Base-by-base conservation (phyloP, 805 yeast genomes). In the Saturnispora diversa region DNA sequence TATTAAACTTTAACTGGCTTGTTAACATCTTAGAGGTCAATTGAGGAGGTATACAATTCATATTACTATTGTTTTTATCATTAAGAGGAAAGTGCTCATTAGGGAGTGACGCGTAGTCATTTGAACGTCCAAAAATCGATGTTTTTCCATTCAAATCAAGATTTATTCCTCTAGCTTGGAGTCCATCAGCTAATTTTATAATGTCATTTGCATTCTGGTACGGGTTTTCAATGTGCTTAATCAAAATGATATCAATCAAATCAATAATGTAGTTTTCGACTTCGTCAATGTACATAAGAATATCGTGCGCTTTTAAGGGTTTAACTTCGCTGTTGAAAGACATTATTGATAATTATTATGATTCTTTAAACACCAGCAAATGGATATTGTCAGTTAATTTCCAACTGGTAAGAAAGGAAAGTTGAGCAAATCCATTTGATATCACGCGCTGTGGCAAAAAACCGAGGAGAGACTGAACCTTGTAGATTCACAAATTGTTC, bases 191-290 rank as follows among this genome's bases (percentile, higher is more conserved):
- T 3, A 39, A 21, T 4, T 20, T 23, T 13, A 6, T 26, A 2
- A 39, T 31, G 10, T 39, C 42, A 9, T 21, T 21, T 7, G 35
- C 15, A 13, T 13, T 15, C n/a, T 25, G 19, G 12, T 15, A 11
- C 8, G 28, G 5, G 13, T 26, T 25, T 6, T 39, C 22, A 27
- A 12, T 25, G 21, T 31, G n/a, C 6, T 31, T 20, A 5, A 23
- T 15, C 16, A 39, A 20, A 9, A 31, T 15, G 20, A 39, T 16
- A 20, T 32, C 42, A 19, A 39, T 26, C 22, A 39, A 20, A 32
- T 39, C 42, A 19, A 39, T 22, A 21, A 39, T 21, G 25, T 39
- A 32, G 20, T 39, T 31, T 15, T 39, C 42, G 7, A 37, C 42
- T 20, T 39, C 42, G 26, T 39, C 42, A 12, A 39, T 39, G 17